A percentile compares a stretch with the other conserved stretches of the same genome.
Conservation (phyloP, 2,329 filamentous ascomycete species). For the Trichoderma breve region DNA sequence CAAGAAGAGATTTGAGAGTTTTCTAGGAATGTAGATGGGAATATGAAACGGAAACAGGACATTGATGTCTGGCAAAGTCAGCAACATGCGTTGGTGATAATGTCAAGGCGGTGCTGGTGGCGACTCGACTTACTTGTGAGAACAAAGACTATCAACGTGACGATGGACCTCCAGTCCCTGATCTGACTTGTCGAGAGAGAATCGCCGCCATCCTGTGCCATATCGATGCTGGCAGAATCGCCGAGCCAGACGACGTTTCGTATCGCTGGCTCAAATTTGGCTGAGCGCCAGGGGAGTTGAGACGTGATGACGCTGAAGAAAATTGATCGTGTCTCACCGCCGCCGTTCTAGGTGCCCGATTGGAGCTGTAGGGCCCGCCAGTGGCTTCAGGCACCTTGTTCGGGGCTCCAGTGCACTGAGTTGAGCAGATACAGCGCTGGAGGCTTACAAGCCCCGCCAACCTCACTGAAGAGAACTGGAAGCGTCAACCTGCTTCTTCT, state of each 20-base stretch:
- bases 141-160: conserved; percentile 68
- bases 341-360: not conserved
- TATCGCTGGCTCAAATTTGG: not conserved
- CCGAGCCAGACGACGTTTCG: not conserved
- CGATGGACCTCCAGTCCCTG: conserved; percentile 64
- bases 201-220: not conserved
- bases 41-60: conserved; percentile 69
- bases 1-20: conserved; percentile 45
- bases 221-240: not conserved
- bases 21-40: conserved; percentile 58
- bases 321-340: not conserved
- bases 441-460: not conserved
- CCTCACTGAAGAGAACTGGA: not conserved
- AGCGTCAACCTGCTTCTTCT: not conserved
- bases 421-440: not conserved
- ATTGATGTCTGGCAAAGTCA: conserved; percentile 53
- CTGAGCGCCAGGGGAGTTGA: not conserved
- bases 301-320: not conserved
- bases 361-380: not conserved
- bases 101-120: not conserved
- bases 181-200: conserved; percentile 41
- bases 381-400: not conserved
- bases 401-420: not conserved
- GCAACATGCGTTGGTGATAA: not conserved
- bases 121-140: conserved; percentile 59